These are phyloP conservation scores for Pythium folliculosum DNA, from an alignment of 352 stramenopile species.

Conservation along the genomic window DNA sequence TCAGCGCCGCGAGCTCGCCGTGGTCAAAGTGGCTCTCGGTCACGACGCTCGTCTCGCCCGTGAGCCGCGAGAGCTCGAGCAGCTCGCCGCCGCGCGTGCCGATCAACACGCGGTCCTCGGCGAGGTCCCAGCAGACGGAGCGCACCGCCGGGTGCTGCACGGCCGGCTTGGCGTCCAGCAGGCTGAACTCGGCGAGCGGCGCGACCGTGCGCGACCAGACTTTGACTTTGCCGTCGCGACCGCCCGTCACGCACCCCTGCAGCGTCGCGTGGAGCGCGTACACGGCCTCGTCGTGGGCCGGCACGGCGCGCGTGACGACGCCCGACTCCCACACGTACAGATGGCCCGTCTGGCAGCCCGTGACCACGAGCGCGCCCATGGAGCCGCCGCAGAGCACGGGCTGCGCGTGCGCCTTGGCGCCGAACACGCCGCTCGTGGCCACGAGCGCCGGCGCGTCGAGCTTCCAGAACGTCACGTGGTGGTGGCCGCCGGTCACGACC, in stretches of 20 bases:
- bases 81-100: constrained; percentile 69
- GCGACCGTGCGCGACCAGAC: constrained; percentile 57
- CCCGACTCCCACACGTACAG: constrained; percentile 76
- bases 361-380: constrained; percentile 55
- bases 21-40: constrained; percentile 66
- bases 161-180: constrained; percentile 54
- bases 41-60: constrained; percentile 56
- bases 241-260: constrained; percentile 57
- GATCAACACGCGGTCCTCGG: constrained; percentile 69
- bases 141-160: constrained; percentile 46
- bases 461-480: constrained; percentile 78
- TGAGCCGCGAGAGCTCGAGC: constrained; percentile 69
- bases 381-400: constrained; percentile 61
- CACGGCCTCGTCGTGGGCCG: constrained; percentile 67
- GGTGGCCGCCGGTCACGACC: constrained; percentile 60
- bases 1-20: constrained; percentile 50
- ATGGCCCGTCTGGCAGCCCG: constrained; percentile 62
- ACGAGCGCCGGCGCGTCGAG: constrained; percentile 52
- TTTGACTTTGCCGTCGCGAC: constrained; percentile 69
- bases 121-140: constrained; percentile 67
- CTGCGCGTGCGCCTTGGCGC: constrained; percentile 54
- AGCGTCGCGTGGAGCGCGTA: constrained; percentile 66
- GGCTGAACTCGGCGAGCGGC: constrained; percentile 64
- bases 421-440: constrained; percentile 62
- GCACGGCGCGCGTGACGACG: constrained; percentile 52